A percentile compares a stretch with the other conserved stretches of the same genome.
phyloP scores from a whole-genome alignment of 2,329 filamentous ascomycete genomes.

The Claviceps spartinae region DNA sequence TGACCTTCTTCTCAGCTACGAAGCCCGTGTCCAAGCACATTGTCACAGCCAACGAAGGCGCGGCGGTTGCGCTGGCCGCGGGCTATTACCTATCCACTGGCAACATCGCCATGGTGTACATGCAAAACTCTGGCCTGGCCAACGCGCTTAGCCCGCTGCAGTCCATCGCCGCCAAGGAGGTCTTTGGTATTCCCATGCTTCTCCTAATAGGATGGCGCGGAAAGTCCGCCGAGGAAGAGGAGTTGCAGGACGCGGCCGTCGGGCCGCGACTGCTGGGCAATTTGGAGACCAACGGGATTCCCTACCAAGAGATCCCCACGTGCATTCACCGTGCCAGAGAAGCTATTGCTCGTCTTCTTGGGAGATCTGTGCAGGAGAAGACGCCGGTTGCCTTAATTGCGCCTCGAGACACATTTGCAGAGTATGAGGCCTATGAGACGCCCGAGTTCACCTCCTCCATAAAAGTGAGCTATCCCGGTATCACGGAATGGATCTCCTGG shows the following conservation, averaged over 20 bases:
- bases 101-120: conserved; percentile 1
- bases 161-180: conserved; percentile 2
- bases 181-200: conserved; percentile 4
- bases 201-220: conserved; percentile 4
- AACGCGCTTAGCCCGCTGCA: conserved; percentile 3
- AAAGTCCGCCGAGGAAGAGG: not conserved
- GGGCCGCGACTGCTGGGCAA: conserved; percentile 2
- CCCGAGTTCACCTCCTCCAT: not conserved
- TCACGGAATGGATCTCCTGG: not conserved
- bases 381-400: conserved; percentile 2
- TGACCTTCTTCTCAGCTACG: not conserved
- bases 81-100: conserved; percentile 2
- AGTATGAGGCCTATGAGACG: not conserved
- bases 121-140: conserved; percentile 2
- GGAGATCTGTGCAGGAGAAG: not conserved
- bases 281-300: conserved; percentile 1
- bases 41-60: conserved; percentile 4
- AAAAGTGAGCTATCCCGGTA: not conserved
- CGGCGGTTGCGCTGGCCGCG: conserved; percentile 1
- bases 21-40: not conserved
- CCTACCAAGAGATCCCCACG: conserved; percentile 1
- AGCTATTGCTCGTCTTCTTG: not conserved
- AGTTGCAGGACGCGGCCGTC: conserved; percentile 2
- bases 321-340: not conserved
- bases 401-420: not conserved